phyloP scores from a whole-genome alignment of 2,329 filamentous ascomycete species.

The Ophiocordyceps robertsii region DNA sequence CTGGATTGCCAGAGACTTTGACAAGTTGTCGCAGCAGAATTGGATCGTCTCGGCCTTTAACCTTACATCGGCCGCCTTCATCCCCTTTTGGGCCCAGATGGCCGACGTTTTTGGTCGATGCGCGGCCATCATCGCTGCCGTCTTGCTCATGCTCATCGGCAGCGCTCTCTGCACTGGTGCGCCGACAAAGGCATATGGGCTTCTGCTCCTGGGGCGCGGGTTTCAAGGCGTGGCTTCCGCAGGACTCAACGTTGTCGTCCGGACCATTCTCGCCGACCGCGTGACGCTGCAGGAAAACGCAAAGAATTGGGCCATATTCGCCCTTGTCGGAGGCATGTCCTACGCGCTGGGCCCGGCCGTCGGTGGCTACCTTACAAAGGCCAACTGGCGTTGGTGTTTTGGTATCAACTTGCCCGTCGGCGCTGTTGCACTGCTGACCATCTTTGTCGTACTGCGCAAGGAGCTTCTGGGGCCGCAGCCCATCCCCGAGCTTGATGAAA shows the following conservation, averaged over 20 bases:
- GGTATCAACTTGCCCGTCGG: constrained; percentile 47
- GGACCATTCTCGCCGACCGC: constrained; percentile 47
- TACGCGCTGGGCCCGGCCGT: constrained; percentile 49
- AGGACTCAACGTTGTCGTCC: constrained; percentile 37
- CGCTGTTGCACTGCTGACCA: constrained; percentile 34
- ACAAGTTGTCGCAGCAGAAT: constrained; percentile 42
- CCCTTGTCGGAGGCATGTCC: constrained; percentile 41
- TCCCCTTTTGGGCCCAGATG: constrained; percentile 51
- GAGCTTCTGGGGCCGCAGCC: constrained; percentile 42
- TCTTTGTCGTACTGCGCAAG: constrained; percentile 42
- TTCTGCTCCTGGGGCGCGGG: constrained; percentile 49
- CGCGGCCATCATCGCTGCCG: constrained; percentile 39
- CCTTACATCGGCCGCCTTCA: constrained; percentile 52
- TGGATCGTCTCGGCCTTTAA: constrained; percentile 61
- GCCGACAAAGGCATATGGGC: constrained; percentile 36
- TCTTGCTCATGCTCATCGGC: constrained; percentile 44
- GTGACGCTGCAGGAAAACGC: constrained; percentile 49
- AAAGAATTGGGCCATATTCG: constrained; percentile 48
- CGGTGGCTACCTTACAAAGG: constrained; percentile 41
- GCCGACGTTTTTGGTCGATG: constrained; percentile 54
- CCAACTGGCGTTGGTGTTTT: constrained; percentile 55
- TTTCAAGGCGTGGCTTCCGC: constrained; percentile 50
- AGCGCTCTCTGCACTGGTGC: constrained; percentile 48
- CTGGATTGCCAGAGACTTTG: constrained; percentile 52
- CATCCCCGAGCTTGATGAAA: constrained; percentile 30